These are phyloP conservation scores for Cystobasidium pallidum DNA, from an alignment of 1,284 basidiomycete species.

Conservation along the genomic window DNA sequence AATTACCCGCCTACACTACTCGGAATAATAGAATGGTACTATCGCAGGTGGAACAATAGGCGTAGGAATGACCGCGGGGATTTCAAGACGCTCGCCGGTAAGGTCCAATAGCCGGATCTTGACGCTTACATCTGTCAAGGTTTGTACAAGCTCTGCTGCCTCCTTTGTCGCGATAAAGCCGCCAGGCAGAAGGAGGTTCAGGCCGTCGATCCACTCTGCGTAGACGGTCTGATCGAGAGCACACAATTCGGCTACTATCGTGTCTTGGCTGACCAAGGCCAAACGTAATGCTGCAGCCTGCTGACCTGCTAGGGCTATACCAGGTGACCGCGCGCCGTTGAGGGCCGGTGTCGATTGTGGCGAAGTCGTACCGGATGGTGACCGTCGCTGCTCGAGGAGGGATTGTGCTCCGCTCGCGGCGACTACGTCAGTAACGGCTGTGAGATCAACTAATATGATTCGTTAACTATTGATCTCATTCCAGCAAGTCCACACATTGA, in stretches of 20 bases:
- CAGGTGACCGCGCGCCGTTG: not conserved
- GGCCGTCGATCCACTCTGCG: constrained; percentile 94
- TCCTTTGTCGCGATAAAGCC: constrained; percentile 79
- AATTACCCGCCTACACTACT: constrained; percentile 53
- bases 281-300: constrained; percentile 28
- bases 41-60: constrained; percentile 74
- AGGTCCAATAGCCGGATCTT: constrained; percentile 91
- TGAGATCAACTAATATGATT: constrained; percentile 65
- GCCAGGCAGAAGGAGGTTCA: constrained; percentile 81
- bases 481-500: constrained; percentile 27
- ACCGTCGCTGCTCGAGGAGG: not conserved
- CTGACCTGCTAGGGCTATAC: not conserved
- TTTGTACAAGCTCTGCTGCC: constrained; percentile 79
- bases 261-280: constrained; percentile 58
- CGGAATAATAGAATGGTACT: constrained; percentile 86
- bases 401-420: not conserved
- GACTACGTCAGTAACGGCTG: constrained; percentile 71
- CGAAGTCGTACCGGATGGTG: constrained; percentile 14
- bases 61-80: constrained; percentile 71
- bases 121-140: constrained; percentile 87
- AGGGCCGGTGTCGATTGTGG: not conserved
- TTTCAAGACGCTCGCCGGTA: constrained; percentile 87
- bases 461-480: not conserved
- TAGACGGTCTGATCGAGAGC: constrained; percentile 81
- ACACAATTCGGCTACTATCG: constrained; percentile 80